Evolutionary conservation across 2,329 filamentous ascomycete genomes (phyloP).

Genomic region (Alternaria arborescens): DNA sequence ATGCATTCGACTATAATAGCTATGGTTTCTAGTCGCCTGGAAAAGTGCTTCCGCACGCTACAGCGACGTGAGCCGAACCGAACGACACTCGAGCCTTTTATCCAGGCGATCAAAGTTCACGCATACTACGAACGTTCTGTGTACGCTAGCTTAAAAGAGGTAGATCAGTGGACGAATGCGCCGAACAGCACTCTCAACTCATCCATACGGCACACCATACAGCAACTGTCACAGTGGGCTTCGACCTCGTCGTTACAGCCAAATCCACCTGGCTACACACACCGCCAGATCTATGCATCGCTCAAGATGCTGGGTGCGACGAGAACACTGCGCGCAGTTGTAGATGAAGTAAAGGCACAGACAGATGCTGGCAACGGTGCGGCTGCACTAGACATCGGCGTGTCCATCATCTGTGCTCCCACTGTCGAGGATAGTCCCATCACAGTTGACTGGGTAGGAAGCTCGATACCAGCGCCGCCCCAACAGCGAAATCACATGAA

Average conservation of each 20-base stretch:
- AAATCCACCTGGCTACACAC: slow-evolving; percentile 72
- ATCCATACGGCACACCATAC: slow-evolving; percentile 68
- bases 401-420: slow-evolving; percentile 74
- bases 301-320: slow-evolving; percentile 69
- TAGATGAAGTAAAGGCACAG: slow-evolving; percentile 73
- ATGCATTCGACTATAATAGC: slow-evolving; percentile 77
- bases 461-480: slow-evolving; percentile 34
- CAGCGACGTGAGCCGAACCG: slow-evolving; percentile 72
- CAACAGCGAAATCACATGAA: slow-evolving; percentile 57
- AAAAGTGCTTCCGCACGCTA: slow-evolving; percentile 71
- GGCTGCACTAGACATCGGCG: slow-evolving; percentile 73
- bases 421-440: slow-evolving; percentile 51
- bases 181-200: slow-evolving; percentile 65
- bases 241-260: slow-evolving; percentile 59
- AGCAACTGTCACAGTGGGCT: slow-evolving; percentile 73
- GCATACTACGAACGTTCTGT: slow-evolving; percentile 67
- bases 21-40: slow-evolving; percentile 73
- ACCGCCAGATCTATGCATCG: slow-evolving; percentile 72
- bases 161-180: slow-evolving; percentile 71
- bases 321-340: slow-evolving; percentile 66
- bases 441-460: slow-evolving; percentile 45
- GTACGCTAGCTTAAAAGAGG: slow-evolving; percentile 69
- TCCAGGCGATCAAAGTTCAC: slow-evolving; percentile 70
- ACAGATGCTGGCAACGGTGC: slow-evolving; percentile 67
- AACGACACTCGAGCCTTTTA: slow-evolving; percentile 73